Percentiles rank a stretch among this genome's conserved stretches.
phyloP scores from a whole-genome alignment of 192 early-diverging fungal genomes.

The Coemansia sp. region DNA sequence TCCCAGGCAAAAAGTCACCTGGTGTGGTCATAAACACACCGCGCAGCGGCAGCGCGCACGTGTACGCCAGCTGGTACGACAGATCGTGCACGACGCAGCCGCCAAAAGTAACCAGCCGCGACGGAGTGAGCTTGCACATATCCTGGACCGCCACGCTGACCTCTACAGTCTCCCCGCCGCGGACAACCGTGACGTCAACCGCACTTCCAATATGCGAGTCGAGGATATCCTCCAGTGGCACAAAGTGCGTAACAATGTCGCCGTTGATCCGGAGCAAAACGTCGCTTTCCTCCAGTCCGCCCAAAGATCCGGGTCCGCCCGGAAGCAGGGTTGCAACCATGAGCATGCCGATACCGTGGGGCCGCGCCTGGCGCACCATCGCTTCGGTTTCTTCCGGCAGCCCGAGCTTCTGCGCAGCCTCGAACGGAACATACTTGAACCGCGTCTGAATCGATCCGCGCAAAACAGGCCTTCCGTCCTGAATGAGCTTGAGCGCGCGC shows the following conservation, averaged over 20 bases:
- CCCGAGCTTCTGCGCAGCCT: slow-evolving; percentile 70
- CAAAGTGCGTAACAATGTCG: slow-evolving; percentile 69
- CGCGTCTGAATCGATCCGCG: slow-evolving; percentile 75
- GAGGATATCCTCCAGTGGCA: slow-evolving; percentile 61
- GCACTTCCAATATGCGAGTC: slow-evolving; percentile 61
- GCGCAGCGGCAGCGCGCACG: slow-evolving; percentile 64
- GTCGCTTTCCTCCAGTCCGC: slow-evolving; percentile 66
- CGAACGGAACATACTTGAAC: slow-evolving; percentile 69
- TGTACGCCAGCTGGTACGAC: slow-evolving; percentile 75
- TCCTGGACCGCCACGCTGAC: slow-evolving; percentile 63
- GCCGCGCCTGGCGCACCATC: slow-evolving; percentile 60
- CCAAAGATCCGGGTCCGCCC: slow-evolving; percentile 63
- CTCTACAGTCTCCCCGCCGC: slow-evolving; percentile 56
- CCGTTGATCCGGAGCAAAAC: slow-evolving; percentile 68
- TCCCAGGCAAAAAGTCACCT: slow-evolving; percentile 12
- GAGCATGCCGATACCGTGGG: slow-evolving; percentile 71
- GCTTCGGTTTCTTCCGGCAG: slow-evolving; percentile 66
- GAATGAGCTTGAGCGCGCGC: slow-evolving; percentile 62
- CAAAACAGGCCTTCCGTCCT: slow-evolving; percentile 58
- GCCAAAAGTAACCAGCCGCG: slow-evolving; percentile 82
- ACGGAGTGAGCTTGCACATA: slow-evolving; percentile 76
- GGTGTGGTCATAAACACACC: slow-evolving; percentile 77
- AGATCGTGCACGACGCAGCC: slow-evolving; percentile 75
- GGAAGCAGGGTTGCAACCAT: slow-evolving; percentile 63
- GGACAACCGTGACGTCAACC: slow-evolving; percentile 58